phyloP scores from a whole-genome alignment of 331 rosid species.

The Arachis monticola region DNA sequence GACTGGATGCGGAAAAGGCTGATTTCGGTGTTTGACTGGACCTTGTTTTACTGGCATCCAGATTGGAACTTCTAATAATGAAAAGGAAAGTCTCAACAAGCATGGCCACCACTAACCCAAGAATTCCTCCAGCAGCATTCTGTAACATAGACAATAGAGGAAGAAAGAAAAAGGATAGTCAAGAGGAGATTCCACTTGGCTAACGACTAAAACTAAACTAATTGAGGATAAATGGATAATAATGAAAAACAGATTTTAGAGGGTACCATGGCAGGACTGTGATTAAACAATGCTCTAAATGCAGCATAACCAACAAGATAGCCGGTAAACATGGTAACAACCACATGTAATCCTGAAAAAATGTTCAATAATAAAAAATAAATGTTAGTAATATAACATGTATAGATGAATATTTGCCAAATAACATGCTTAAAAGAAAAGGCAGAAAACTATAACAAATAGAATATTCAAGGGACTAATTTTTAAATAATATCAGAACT shows the following conservation, averaged over 20 bases:
- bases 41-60: constrained; percentile 38
- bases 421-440: background rate
- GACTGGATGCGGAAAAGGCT: constrained; percentile 52
- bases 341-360: constrained; percentile 84
- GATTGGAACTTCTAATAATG: constrained; percentile 71
- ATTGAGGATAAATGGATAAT: background rate
- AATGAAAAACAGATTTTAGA: constrained; percentile 18
- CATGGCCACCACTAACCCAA: constrained; percentile 86
- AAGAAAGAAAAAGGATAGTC: background rate
- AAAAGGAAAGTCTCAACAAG: constrained; percentile 94
- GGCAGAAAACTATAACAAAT: background rate
- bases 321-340: constrained; percentile 82
- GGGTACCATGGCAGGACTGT: constrained; percentile 74
- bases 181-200: background rate
- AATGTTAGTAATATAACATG: background rate
- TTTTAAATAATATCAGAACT: constrained; percentile 14
- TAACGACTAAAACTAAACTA: constrained; percentile 25
- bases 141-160: constrained; percentile 40
- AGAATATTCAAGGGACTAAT: background rate
- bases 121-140: constrained; percentile 95
- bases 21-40: constrained; percentile 50
- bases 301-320: constrained; percentile 80
- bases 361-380: constrained; percentile 21
- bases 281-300: constrained; percentile 86
- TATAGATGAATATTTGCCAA: background rate